phyloP scores from a whole-genome alignment of 140 eudicot species.

The Cichorium intybus region DNA sequence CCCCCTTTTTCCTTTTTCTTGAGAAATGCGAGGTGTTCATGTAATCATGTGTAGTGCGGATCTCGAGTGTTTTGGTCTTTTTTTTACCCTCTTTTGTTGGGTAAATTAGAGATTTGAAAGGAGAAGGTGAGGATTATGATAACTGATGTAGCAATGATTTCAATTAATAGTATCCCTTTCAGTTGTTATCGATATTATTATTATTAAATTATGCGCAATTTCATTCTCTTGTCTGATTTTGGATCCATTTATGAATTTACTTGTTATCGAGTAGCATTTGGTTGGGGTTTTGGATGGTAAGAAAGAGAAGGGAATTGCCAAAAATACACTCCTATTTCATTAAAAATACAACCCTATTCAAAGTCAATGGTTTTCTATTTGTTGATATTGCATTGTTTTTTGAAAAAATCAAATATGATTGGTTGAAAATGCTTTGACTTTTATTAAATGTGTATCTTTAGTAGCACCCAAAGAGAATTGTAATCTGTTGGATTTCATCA shows the following conservation, averaged over 20 bases:
- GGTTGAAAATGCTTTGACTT: no score
- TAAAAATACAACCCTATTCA: no score
- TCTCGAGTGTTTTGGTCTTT: constrained; percentile 39
- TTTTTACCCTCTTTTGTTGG: constrained; percentile 5
- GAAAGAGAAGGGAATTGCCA: no score
- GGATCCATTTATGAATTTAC: constrained; percentile 1
- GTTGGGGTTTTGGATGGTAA: neutral
- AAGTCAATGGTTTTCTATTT: no score
- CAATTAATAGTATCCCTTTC: constrained; percentile 24
- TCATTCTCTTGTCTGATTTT: constrained; percentile 14
- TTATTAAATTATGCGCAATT: constrained; percentile 10
- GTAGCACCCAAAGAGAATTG: no score
- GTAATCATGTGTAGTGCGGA: constrained; percentile 28
- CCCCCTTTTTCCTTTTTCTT: constrained; percentile 29
- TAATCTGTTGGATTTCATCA: neutral
- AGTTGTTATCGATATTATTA: constrained; percentile 11
- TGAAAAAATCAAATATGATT: no score
- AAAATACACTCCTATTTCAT: no score
- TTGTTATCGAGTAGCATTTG: no score
- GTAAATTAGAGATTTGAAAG: constrained; percentile 23
- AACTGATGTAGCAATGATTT: constrained; percentile 45
- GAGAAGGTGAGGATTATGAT: constrained; percentile 39
- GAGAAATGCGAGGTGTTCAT: constrained; percentile 24
- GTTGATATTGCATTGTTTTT: no score
- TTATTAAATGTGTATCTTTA: no score